Conservation (phyloP, 176 grass and related monocot genomes). For the Eragrostis nindensis region DNA sequence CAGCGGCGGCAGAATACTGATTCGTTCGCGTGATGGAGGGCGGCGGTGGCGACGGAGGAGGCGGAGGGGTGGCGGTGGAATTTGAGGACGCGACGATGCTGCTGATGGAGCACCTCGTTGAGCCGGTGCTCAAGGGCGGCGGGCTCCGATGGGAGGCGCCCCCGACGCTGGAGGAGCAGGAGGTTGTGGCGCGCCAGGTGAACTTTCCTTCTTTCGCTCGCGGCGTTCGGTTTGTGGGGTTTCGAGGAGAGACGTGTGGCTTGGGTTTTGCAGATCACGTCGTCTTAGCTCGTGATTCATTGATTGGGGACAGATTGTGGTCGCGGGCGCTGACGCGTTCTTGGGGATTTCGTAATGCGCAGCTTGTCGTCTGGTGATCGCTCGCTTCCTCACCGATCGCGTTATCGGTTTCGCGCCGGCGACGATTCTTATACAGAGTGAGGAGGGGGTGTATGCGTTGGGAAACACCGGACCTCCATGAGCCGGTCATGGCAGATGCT, state of each 20-base stretch:
- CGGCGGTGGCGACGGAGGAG: background rate
- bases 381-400: background rate
- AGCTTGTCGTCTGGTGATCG: background rate
- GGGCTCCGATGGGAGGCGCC: background rate
- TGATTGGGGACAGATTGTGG: background rate
- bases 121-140: conserved; percentile 43
- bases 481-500: no score
- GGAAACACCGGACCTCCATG: no score
- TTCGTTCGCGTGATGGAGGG: background rate
- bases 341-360: background rate
- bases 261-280: background rate
- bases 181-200: conserved; percentile 58
- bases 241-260: background rate
- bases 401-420: background rate
- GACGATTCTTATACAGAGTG: no score
- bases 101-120: conserved; percentile 65
- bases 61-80: conserved; percentile 26
- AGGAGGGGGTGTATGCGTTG: no score
- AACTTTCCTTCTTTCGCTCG: background rate
- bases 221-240: background rate
- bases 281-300: background rate
- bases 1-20: background rate
- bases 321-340: background rate
- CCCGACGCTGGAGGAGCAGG: background rate
- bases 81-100: conserved; percentile 70